These are phyloP conservation scores for Sarocladium strictum DNA, from an alignment of 2,329 filamentous ascomycete species.

Conservation along the genomic window DNA sequence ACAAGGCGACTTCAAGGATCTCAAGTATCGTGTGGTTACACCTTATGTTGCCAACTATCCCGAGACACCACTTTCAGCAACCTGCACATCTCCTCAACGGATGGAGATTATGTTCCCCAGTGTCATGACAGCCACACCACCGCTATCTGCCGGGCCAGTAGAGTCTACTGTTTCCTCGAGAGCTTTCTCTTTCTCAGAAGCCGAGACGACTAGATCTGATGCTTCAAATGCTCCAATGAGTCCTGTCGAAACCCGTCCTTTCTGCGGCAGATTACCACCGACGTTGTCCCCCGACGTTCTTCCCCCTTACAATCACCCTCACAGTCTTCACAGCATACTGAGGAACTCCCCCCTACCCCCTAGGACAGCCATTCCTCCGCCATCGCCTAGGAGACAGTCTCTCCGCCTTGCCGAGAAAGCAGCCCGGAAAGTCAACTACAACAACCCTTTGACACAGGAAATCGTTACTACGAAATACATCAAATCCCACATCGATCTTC, in stretches of 20 bases:
- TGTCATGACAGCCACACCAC: conserved; percentile 54
- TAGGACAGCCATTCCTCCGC: conserved; percentile 40
- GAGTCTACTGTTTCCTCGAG: not conserved
- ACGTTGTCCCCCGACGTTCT: conserved; percentile 17
- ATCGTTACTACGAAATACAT: conserved; percentile 58
- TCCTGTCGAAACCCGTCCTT: not conserved
- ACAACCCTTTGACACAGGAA: conserved; percentile 56
- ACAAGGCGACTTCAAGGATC: conserved; percentile 18
- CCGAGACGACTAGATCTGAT: not conserved
- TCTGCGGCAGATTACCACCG: not conserved
- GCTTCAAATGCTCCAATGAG: not conserved
- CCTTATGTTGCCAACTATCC: conserved; percentile 42
- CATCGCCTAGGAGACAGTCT: conserved; percentile 49
- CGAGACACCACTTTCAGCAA: conserved; percentile 40
- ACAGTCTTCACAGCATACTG: conserved; percentile 56
- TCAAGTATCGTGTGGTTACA: conserved; percentile 31
- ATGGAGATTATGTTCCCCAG: conserved; percentile 45
- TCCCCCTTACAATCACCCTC: conserved; percentile 53
- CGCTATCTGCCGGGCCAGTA: conserved; percentile 37
- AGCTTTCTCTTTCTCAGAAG: conserved; percentile 1
- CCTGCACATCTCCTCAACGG: conserved; percentile 44
- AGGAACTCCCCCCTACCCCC: conserved; percentile 60
- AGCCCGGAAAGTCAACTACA: conserved; percentile 53
- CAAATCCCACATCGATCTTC: conserved; percentile 57
- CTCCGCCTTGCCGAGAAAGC: conserved; percentile 48